Base-by-base conservation (phyloP, 306 rosid species). In the Ochetophila trinervis region DNA sequence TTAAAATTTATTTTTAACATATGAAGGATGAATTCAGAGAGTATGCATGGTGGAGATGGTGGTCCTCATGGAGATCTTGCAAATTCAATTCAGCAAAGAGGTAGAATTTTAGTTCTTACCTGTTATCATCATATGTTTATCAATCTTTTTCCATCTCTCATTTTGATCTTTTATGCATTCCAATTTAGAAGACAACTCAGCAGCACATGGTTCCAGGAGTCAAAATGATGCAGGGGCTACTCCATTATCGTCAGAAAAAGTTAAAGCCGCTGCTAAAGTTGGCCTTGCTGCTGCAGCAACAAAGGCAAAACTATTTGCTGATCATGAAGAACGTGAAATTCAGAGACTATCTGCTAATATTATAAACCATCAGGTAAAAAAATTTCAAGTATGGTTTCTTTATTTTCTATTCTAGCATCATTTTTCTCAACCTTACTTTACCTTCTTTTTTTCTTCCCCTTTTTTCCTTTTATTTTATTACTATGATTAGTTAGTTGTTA, bases 251-350 rank as follows among this genome's bases (percentile, higher is more conserved):
- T 52, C 80, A 64, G 91, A 94, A 68, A 90, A 85, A 74, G 95
- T 90, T 74, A 80, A 88, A 83, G 90, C 77, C 65, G 97, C 99
- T 35, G 96, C 97, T 17, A 76, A 85, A 78, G 99, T 82, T 22
- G 99, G 99, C 80, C 88, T 94, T 54, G 90, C 95, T 68, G 97
- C 97, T 24, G 99, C 99, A 63, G 99, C 97, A 62, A 86, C 86
- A 71, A 94, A 94, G 81, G 95, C 99, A 27, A 94, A 94, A 79
- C 78, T 88, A 65, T 94, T 94, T 80, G 97, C 97, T 0, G 99
- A 94, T 73, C 97, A 94, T 35, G 99, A 94, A 86, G 99, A 94
- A 78, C 84, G 99, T n/a, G 99, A 94, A 85, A 94, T 94, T 71
- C 99, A 94, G 86, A 88, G 99, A 73, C 77, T 90, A 61, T 94